Evolutionary conservation across 1,139 yeast genomes (phyloP), one percentile per base, ranked within the genome.

Genomic region (Magnusiomyces sp.): DNA sequence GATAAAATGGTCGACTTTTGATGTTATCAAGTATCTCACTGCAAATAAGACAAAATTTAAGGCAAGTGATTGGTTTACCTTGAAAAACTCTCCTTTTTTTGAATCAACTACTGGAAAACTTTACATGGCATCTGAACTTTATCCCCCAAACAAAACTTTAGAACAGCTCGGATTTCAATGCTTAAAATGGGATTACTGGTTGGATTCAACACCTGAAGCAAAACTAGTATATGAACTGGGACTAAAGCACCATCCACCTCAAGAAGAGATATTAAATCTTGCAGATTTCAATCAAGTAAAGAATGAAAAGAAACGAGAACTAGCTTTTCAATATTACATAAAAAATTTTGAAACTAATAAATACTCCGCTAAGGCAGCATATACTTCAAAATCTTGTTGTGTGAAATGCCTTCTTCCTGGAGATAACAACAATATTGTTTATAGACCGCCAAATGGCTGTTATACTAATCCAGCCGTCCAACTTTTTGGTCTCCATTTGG

Each of bases 1-100:
- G 1, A 47, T 69, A 13, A 58, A 62, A 31, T 70, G 74, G 72
- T 59, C 69, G 1, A 62, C 68, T 2, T 55, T 51, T 27, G 73
- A 70, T 46, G 63, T 71, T 29, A 61, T 70, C 29, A 59, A 60
- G 29, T 70, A 71, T 50, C 55, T 70, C 19, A 58, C 63, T 2
- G 58, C 60, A 5, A 62, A 67, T 49, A 56, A 53, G 46, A 50
- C 51, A 16, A 52, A 56, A 2, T 55, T 67, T 46, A 66, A 61
- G 45, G 32, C 40, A 19, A 57, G 58, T 20, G 73, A 69, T 52
- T 62, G 70, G 68, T 49, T 53, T 14, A 53, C 65, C 1, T 54
- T 69, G 13, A 53, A 53, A 16, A 55, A 56, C 0, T 64, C 64
- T 34, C 51, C 60, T 4, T 67, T 70, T 43, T 66, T 68, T 50